Conservation (phyloP, 345 rosid species). For the Angophora floribunda region DNA sequence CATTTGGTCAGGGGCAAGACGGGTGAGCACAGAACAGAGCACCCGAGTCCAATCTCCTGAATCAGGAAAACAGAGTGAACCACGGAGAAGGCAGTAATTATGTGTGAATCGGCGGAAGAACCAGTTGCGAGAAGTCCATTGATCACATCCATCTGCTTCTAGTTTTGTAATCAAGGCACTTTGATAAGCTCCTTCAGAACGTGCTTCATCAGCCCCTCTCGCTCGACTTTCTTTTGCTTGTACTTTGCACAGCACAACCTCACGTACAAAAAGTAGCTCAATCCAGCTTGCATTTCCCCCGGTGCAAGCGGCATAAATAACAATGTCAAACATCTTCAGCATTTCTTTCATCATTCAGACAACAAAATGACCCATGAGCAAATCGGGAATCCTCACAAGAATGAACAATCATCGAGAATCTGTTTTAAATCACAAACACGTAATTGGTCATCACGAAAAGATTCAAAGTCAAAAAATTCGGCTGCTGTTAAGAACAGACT, state of each 20-base stretch:
- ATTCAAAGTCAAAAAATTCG: background rate
- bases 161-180: background rate
- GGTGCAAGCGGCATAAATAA: background rate
- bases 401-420: background rate
- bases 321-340: background rate
- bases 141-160: background rate
- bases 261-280: background rate
- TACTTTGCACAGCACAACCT: background rate
- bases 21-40: background rate
- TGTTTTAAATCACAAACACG: background rate
- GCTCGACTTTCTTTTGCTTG: background rate
- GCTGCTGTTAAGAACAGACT: background rate
- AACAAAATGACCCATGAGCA: background rate
- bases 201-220: background rate
- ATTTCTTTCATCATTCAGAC: background rate
- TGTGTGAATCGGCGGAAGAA: background rate
- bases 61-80: background rate
- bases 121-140: background rate
- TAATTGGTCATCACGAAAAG: background rate
- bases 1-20: background rate
- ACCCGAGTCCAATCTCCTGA: background rate
- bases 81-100: background rate
- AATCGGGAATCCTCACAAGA: background rate
- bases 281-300: background rate
- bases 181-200: background rate